Base-by-base conservation (phyloP, 2,329 filamentous ascomycete species). In the Sphaerulina vaccinii region DNA sequence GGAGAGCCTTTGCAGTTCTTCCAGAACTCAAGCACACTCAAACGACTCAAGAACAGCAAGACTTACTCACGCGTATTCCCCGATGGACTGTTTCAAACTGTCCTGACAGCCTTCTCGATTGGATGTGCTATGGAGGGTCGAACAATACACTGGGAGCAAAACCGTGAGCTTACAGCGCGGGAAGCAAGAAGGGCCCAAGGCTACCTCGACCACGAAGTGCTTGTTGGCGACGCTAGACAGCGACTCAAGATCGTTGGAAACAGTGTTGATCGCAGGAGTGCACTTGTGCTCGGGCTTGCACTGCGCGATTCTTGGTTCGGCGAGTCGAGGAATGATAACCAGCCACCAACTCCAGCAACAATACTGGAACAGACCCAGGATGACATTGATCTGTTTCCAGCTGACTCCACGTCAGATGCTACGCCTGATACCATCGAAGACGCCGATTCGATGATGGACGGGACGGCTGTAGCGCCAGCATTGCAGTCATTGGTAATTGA, bases 231-330 rank as follows among this genome's bases (percentile, higher is more conserved):
- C 0, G 66, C 77, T 0, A 8, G 32, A 0, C 71, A 83, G 1
- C 85, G 88, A 63, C 84, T 80, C 71, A 79, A 77, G 49, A 81
- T 88, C 16, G 75, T 91, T 0, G 89, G 89, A 0, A 95, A 95
- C 66, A 88, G 84, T 22, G 88, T 95, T 0, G 81, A 87, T 2
- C 74, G 87, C 7, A 79, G 82, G 21, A 79, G 88, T 1, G 81
- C 87, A 0, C 68, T 90, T n/a, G 81, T 82, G 0, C 65, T 90
- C 1, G 88, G 88, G 0, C 62, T 87, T 4, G 73, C 77, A 8
- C 70, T 90, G 10, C 74, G 84, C 5, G 77, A 85, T 55, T 85
- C 85, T 0, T 83, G 72, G 72, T 27, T 52, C n/a, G n/a, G n/a
- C n/a, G n/a, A n/a, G n/a, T n/a, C n/a, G n/a, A n/a, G n/a, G n/a